phyloP scores from a whole-genome alignment of 1,284 basidiomycete species.

The Puccinia hordei region DNA sequence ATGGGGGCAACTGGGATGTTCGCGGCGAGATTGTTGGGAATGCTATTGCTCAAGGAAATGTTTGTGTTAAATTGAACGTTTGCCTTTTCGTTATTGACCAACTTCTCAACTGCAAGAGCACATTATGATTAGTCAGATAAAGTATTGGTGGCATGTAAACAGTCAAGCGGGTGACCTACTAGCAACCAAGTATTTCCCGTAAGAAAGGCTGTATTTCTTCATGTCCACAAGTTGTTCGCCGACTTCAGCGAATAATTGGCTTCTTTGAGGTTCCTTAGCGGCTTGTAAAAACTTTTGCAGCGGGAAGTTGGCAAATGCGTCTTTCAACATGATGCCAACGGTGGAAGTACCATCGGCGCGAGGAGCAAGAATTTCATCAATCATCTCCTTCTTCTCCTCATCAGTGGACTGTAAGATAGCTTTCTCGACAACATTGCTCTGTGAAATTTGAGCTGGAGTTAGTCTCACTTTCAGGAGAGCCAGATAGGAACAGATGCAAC shows the following conservation, averaged over 20 bases:
- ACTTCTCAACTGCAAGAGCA: constrained; percentile 31
- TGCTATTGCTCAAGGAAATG: constrained; percentile 33
- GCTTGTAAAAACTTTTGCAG: constrained; percentile 58
- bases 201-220: constrained; percentile 64
- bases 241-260: constrained; percentile 67
- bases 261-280: constrained; percentile 64
- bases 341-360: constrained; percentile 68
- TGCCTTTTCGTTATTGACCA: constrained; percentile 44
- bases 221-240: constrained; percentile 71
- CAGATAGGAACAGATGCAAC: not conserved
- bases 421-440: constrained; percentile 88
- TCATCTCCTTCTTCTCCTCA: constrained; percentile 69
- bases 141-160: not conserved
- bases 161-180: constrained; percentile 18
- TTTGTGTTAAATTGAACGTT: constrained; percentile 45
- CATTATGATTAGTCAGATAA: not conserved
- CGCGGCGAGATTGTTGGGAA: constrained; percentile 7
- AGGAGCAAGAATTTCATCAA: constrained; percentile 77
- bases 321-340: constrained; percentile 80
- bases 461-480: constrained; percentile 60
- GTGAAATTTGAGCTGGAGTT: constrained; percentile 81
- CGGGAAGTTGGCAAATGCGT: constrained; percentile 73
- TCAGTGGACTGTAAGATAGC: constrained; percentile 72
- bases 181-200: constrained; percentile 49
- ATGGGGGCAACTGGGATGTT: constrained; percentile 34